A percentile compares a stretch with the other conserved stretches of the same genome.
phyloP scores from a whole-genome alignment of 441 rosid genomes.

The Cnidoscolus chayamansa region DNA sequence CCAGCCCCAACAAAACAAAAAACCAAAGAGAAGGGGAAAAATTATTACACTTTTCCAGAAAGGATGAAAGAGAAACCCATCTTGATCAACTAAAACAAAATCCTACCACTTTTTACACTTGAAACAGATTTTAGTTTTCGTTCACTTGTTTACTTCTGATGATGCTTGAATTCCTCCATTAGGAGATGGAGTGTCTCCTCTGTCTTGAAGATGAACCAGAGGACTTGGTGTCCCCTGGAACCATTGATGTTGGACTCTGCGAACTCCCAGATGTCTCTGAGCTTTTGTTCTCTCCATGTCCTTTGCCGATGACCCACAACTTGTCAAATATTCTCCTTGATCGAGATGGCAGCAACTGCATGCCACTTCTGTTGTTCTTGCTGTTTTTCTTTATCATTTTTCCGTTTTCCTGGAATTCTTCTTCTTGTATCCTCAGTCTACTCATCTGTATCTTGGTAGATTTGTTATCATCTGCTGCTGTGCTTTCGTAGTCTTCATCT shows the following conservation, averaged over 20 bases:
- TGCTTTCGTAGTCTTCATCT: constrained; percentile 48
- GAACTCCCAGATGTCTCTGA: constrained; percentile 96
- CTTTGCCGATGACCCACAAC: constrained; percentile 68
- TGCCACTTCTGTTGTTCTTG: constrained; percentile 60
- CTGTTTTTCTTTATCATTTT: constrained; percentile 59
- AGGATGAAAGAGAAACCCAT: background rate
- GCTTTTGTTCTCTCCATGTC: constrained; percentile 55
- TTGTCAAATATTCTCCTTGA: constrained; percentile 83
- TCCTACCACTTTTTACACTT: constrained; percentile 44
- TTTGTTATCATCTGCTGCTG: constrained; percentile 29
- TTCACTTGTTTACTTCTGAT: constrained; percentile 19
- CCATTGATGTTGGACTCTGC: constrained; percentile 70
- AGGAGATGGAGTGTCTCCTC: constrained; percentile 83
- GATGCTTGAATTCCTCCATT: constrained; percentile 18
- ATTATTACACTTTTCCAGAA: constrained; percentile 13
- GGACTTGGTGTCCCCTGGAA: constrained; percentile 65
- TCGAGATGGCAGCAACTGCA: constrained; percentile 71
- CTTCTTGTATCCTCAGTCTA: constrained; percentile 37
- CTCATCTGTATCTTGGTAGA: constrained; percentile 36
- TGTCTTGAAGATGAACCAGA: constrained; percentile 60
- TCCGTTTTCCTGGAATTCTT: constrained; percentile 34
- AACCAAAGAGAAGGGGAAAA: background rate
- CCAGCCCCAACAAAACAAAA: background rate
- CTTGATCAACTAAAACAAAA: constrained; percentile 26
- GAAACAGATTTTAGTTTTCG: constrained; percentile 15